Base-by-base conservation (phyloP, 495 filamentous ascomycete species). In the Astrothelium subdiscretum region DNA sequence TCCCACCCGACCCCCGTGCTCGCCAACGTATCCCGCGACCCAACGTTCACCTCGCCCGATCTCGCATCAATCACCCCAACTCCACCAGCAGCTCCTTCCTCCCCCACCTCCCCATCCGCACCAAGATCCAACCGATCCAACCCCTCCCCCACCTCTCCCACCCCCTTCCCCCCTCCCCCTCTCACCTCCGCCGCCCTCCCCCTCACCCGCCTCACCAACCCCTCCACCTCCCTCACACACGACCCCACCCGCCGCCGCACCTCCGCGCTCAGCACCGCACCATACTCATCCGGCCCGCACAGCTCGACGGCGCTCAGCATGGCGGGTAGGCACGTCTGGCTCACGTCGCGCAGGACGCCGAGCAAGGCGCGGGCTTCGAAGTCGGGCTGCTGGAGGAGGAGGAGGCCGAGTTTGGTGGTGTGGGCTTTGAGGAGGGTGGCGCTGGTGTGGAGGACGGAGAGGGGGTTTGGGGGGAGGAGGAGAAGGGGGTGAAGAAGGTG, bases 301-400 rank as follows among this genome's bases (percentile, higher is more conserved):
- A 87, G 72, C 62, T 91, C 79, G 1, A 84, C 79, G 0, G 87
- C 84, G 6, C 83, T 85, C 26, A 89, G 83, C 29, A 95, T 74
- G 2, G 81, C 87, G 2, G 88, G 88, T 0, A 95, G 77, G 6
- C 86, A 82, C 11, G 81, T 81, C 24, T 81, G 79, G 35, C 82
- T 79, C 3, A 92, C 73, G 24, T 87, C 83, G 8, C 80, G 80
- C 6, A 95, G 75, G 15, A 92, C 82, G 13, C 76, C 83, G 52
- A 62, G 72, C 31, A n/a, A n/a, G 94, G 81, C 15, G 89, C 91
- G 0, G 87, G 82, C 3, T 87, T 83, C 0, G 91, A 91, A 72
- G 95, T 94, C 0, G 91, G 91, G 18, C 86, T 81, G 61, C 85
- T 94, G 67, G 95, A 91, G 81, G 1, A 96, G 81, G 48, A 54